phyloP scores from a whole-genome alignment of 2,329 filamentous ascomycete species.

The Cladosporium oxysporum region DNA sequence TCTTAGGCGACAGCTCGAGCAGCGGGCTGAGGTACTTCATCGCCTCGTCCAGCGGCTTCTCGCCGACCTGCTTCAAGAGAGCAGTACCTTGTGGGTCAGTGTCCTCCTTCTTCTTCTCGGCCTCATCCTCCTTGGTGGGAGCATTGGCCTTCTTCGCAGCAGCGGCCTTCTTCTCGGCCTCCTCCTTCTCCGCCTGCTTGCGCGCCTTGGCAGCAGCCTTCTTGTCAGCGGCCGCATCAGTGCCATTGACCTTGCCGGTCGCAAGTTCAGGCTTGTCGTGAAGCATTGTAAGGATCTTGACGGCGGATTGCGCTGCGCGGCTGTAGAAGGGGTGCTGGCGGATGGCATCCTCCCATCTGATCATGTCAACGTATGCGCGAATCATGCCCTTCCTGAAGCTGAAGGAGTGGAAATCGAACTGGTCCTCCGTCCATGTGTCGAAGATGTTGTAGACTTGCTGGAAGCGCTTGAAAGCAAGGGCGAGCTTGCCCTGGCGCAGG shows the following conservation, averaged over 20 bases:
- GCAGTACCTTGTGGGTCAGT: constrained; percentile 81
- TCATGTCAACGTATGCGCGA: constrained; percentile 91
- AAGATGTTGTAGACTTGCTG: constrained; percentile 89
- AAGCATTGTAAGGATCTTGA: constrained; percentile 77
- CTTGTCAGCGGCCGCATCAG: constrained; percentile 79
- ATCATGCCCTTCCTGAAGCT: constrained; percentile 96
- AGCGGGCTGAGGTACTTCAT: constrained; percentile 83
- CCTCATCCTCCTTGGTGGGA: constrained; percentile 59
- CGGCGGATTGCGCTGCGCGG: constrained; percentile 76
- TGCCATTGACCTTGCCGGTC: constrained; percentile 69
- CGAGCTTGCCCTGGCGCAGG: constrained; percentile 76
- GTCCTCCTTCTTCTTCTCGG: constrained; percentile 79
- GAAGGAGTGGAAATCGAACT: constrained; percentile 98
- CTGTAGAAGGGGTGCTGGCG: constrained; percentile 93
- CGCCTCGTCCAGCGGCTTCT: constrained; percentile 78
- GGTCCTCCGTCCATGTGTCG: constrained; percentile 96
- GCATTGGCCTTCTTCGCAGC: constrained; percentile 54
- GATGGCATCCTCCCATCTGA: constrained; percentile 90
- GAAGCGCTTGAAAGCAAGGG: constrained; percentile 88
- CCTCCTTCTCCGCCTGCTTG: constrained; percentile 75
- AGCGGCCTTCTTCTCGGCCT: constrained; percentile 70
- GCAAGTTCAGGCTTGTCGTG: constrained; percentile 70
- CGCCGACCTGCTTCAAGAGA: constrained; percentile 63
- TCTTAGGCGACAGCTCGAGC: constrained; percentile 78
- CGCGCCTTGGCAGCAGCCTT: constrained; percentile 70